Conservation (phyloP, 345 rosid genomes). For the Populus alba region DNA sequence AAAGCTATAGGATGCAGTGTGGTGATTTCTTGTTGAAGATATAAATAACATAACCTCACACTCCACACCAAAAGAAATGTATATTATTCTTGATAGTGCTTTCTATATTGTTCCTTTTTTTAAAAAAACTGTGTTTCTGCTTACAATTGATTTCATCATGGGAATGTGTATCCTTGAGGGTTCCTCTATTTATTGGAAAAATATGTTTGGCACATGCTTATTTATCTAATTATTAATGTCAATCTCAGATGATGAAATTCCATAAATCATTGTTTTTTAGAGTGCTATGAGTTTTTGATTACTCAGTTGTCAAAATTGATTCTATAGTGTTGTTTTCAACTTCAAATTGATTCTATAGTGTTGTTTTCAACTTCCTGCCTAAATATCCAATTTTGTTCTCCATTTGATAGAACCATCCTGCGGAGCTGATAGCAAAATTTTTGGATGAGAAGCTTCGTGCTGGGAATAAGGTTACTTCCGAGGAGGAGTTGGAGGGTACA, state of each 20-base stretch:
- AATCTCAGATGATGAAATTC: not conserved
- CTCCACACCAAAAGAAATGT: not conserved
- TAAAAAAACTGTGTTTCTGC: not conserved
- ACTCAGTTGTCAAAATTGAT: not conserved
- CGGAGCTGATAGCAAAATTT: conserved; percentile 96
- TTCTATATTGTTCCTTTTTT: not conserved
- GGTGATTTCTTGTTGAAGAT: not conserved
- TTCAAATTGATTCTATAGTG: conserved; percentile 4
- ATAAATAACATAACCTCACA: not conserved
- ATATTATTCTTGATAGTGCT: not conserved
- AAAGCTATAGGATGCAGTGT: not conserved
- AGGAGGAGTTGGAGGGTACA: conserved; percentile 97
- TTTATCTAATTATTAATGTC: not conserved
- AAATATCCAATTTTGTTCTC: conserved; percentile 16
- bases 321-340: not conserved
- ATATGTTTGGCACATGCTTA: not conserved
- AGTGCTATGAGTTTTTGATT: not conserved
- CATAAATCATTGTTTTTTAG: not conserved
- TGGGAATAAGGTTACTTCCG: conserved; percentile 98
- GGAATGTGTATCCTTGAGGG: not conserved
- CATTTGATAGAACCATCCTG: conserved; percentile 81
- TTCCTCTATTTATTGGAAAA: not conserved
- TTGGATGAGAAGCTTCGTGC: conserved; percentile 99
- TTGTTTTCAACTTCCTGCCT: conserved; percentile 6
- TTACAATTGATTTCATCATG: not conserved